Conservation (phyloP, 495 filamentous ascomycete genomes). For the Daldinia grandis region DNA sequence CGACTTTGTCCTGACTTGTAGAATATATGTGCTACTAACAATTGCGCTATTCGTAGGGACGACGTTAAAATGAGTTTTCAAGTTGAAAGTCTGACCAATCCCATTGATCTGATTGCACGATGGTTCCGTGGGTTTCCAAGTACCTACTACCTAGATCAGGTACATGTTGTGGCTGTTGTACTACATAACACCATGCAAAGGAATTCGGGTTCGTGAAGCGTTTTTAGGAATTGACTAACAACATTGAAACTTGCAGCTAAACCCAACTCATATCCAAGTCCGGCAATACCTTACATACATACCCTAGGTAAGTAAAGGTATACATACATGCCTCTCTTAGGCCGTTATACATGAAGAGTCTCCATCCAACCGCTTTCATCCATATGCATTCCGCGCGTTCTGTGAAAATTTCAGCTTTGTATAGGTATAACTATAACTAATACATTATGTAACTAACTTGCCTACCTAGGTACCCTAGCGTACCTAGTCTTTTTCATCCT, state of each 20-base stretch:
- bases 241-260: not conserved
- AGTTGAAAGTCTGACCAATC: conserved; percentile 16
- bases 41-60: not conserved
- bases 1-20: not conserved
- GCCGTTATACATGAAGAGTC: conserved; percentile 1
- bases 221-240: conserved; percentile 5
- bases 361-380: conserved; percentile 32
- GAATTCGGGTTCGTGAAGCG: not conserved
- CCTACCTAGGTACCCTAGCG: not conserved
- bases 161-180: not conserved
- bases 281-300: conserved; percentile 25
- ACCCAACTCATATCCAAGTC: conserved; percentile 20
- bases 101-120: conserved; percentile 18
- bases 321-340: not conserved
- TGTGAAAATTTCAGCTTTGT: conserved; percentile 10
- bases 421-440: no score
- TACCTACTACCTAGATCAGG: no score
- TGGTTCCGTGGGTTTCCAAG: not conserved
- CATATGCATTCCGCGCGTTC: conserved; percentile 17
- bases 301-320: no score
- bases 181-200: not conserved
- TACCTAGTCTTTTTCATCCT: not conserved
- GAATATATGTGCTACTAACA: not conserved
- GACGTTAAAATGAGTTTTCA: conserved; percentile 3
- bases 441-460: not conserved